These are phyloP conservation scores for Thermomucor indicae-seudaticae DNA, from an alignment of 371 early-diverging fungal genomes.

Conservation along the genomic window DNA sequence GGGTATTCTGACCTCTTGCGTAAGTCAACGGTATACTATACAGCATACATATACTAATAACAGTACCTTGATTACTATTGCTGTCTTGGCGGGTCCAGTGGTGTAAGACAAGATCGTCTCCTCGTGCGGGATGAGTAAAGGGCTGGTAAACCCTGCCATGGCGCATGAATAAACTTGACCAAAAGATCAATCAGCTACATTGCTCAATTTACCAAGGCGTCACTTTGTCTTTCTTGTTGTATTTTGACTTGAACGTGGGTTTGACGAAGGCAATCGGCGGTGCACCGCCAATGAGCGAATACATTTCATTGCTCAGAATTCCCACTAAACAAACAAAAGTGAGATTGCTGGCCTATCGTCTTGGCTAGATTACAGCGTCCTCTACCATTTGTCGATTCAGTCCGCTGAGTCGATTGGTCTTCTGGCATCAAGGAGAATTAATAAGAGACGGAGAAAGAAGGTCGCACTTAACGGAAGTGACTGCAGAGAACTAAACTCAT, in stretches of 20 bases:
- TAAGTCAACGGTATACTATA: neutral
- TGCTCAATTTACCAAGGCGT: constrained; percentile 48
- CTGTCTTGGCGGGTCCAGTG: constrained; percentile 72
- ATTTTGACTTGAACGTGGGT: constrained; percentile 69
- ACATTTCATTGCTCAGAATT: no score
- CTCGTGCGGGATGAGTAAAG: constrained; percentile 77
- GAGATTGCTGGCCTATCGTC: no score
- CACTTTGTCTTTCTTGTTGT: constrained; percentile 61
- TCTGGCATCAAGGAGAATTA: no score
- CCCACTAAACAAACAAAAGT: no score
- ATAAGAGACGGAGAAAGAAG: no score
- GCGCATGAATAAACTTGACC: neutral
- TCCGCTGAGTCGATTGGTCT: no score
- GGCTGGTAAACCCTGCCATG: constrained; percentile 61
- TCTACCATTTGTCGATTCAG: no score
- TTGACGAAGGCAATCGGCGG: constrained; percentile 66
- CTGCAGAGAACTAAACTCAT: no score
- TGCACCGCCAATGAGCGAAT: constrained; percentile 63
- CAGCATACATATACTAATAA: neutral
- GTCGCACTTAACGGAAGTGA: no score
- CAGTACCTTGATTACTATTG: constrained; percentile 21
- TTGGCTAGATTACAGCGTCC: no score
- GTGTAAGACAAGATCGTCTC: constrained; percentile 63
- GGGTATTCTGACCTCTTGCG: constrained; percentile 38
- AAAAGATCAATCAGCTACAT: neutral